Evolutionary conservation across 345 rosid species (phyloP).

Genomic region (Salix brachista): DNA sequence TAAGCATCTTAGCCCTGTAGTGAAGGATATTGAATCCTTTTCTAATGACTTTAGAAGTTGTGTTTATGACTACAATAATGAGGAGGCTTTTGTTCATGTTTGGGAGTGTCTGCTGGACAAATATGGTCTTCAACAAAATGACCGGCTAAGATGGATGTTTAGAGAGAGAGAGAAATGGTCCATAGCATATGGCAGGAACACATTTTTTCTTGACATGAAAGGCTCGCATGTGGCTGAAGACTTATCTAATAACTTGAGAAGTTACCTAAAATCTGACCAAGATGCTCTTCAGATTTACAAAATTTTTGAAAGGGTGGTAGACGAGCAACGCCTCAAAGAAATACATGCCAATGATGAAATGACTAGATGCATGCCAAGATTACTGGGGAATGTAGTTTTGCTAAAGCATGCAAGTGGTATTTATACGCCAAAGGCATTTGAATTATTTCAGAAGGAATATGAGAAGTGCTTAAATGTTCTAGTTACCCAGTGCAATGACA

Average conservation of each 20-base stretch:
- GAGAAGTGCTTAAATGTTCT: conserved; percentile 22
- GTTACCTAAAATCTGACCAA: background rate
- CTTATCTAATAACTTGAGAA: background rate
- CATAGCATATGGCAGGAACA: background rate
- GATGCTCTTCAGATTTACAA: background rate
- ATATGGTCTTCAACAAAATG: background rate
- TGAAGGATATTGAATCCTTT: conserved; percentile 17
- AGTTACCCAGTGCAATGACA: conserved; percentile 23
- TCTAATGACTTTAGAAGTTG: conserved; percentile 19
- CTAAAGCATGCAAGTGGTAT: conserved; percentile 6
- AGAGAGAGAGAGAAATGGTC: background rate
- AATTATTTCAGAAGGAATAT: conserved; percentile 1
- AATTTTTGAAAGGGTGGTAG: background rate
- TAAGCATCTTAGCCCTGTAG: conserved; percentile 24
- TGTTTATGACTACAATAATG: background rate
- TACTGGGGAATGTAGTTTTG: background rate
- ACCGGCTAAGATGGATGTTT: background rate
- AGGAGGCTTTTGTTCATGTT: conserved; percentile 2
- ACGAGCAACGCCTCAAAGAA: background rate
- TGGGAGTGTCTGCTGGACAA: conserved; percentile 1
- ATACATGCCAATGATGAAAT: background rate
- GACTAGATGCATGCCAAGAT: background rate
- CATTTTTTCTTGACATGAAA: background rate
- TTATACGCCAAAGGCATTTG: background rate
- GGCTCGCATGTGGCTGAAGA: background rate